Conservation (phyloP, 768 basidiomycete species). For the Daedalea quercina region DNA sequence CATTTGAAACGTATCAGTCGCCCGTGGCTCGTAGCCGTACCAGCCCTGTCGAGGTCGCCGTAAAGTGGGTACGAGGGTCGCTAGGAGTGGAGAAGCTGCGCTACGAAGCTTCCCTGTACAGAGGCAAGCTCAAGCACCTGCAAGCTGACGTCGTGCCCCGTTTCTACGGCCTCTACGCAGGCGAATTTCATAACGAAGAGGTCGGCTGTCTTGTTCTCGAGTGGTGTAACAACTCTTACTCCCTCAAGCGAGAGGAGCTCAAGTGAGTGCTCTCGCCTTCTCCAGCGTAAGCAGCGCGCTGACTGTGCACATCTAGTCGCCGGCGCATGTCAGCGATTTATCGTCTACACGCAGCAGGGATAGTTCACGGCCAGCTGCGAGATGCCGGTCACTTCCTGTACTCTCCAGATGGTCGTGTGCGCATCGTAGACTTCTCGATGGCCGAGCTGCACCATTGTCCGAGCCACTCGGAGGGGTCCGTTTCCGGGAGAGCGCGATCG, state of each 20-base stretch:
- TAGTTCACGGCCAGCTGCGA: slow-evolving; percentile 29
- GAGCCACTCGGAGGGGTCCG: background rate
- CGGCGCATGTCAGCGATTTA: slow-evolving; percentile 25
- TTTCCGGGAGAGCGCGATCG: background rate
- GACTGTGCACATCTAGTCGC: slow-evolving; percentile 14
- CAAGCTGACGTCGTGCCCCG: slow-evolving; percentile 34
- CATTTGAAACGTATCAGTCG: slow-evolving; percentile 1
- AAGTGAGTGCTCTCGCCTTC: background rate
- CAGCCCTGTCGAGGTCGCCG: slow-evolving; percentile 15
- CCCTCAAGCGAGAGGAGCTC: slow-evolving; percentile 3
- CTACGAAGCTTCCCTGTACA: slow-evolving; percentile 30
- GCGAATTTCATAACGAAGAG: slow-evolving; percentile 21
- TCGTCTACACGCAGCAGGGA: slow-evolving; percentile 30
- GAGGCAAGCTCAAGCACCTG: slow-evolving; percentile 23
- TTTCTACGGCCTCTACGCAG: slow-evolving; percentile 31
- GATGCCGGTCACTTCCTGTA: slow-evolving; percentile 27
- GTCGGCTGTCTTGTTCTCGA: slow-evolving; percentile 32
- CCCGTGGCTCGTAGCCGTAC: background rate
- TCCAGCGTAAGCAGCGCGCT: background rate
- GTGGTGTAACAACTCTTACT: slow-evolving; percentile 23
- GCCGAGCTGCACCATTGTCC: background rate
- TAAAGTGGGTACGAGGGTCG: slow-evolving; percentile 28
- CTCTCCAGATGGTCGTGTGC: slow-evolving; percentile 20
- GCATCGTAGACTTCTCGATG: slow-evolving; percentile 30
- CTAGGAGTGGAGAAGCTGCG: slow-evolving; percentile 20